A percentile compares a stretch with the other conserved stretches of the same genome.
These are phyloP conservation scores for Penicillium herquei DNA, from an alignment of 495 filamentous ascomycete genomes.

Conservation along the genomic window DNA sequence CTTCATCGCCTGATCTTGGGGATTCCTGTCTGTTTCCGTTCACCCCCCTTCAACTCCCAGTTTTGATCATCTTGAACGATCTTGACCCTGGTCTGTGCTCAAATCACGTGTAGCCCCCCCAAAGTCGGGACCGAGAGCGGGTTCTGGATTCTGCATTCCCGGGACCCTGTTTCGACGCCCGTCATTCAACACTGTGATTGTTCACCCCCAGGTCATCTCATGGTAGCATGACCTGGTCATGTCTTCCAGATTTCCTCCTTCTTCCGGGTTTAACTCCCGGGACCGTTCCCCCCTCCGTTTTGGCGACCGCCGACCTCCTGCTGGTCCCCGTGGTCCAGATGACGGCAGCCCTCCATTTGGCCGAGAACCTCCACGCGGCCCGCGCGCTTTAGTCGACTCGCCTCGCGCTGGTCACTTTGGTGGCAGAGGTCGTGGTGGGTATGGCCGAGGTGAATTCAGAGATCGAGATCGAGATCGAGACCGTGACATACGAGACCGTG, in stretches of 20 bases:
- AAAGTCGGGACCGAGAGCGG: constrained; percentile 1
- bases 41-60: too few relatives aligned
- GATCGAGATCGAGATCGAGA: constrained; percentile 58
- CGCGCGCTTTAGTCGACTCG: constrained; percentile 65
- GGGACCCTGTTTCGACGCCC: neutral
- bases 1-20: too few relatives aligned
- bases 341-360: constrained; percentile 39
- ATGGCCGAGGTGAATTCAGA: constrained; percentile 59
- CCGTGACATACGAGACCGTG: constrained; percentile 48
- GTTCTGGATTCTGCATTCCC: constrained; percentile 8
- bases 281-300: constrained; percentile 49
- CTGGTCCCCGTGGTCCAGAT: constrained; percentile 39
- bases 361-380: constrained; percentile 65
- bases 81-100: neutral
- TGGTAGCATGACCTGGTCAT: constrained; percentile 50
- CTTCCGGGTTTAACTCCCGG: constrained; percentile 49
- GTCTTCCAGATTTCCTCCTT: constrained; percentile 46
- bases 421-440: constrained; percentile 45
- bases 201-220: constrained; percentile 15
- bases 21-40: too few relatives aligned
- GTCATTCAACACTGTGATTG: constrained; percentile 1
- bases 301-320: constrained; percentile 43
- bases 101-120: neutral
- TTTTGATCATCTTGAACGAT: too few relatives aligned
- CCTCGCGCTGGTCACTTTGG: constrained; percentile 53